Evolutionary conservation across 2,329 filamentous ascomycete species (phyloP), one percentile per base, ranked within the genome.

Genomic region (Nothopassalora personata): DNA sequence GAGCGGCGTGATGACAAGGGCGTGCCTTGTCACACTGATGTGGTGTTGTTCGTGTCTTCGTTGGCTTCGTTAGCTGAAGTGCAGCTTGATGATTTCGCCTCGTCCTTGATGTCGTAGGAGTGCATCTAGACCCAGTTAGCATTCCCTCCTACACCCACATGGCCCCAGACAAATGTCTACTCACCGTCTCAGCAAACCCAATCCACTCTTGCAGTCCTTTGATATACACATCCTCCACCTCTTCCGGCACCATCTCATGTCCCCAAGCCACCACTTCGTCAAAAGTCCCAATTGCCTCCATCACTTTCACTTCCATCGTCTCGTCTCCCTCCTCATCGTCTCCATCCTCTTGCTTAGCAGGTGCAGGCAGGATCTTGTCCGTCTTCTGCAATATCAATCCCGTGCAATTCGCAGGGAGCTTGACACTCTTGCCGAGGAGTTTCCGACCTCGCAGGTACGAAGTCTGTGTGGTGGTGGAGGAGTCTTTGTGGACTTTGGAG

Each of bases 201-300:
- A 95, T 79, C 91, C 91, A 96, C 73, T 96, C 91, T 65, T 87
- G 82, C 47, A 96, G 77, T 0, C 87, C 85, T 71, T 88, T 87
- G 4, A 90, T 78, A 71, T 91, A 94, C 1, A 82, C 78, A 74
- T 96, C 90, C 30, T 79, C 79, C 30, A 79, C 79, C 0, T 80
- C 79, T 60, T 87, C 85, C 5, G 85, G 85, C 53, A 83, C 67
- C 0, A 76, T 74, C 65, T 94, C 91, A 72, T 96, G 91, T 0
- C 83, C 86, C 92, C 92, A 97, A n/a, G 96, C 81, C 3, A 90
- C 76, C 53, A 96, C 72, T 56, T 88, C 80, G 6, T 91, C 84
- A 70, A 97, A 97, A 15, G 80, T 80, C 1, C 85, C 86, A 19
- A 86, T 79, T 47, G 84, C 78, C 53, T 88, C 81, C 65, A 93